Conservation (phyloP, 371 early-diverging fungal genomes). For the Mucor racemosus region DNA sequence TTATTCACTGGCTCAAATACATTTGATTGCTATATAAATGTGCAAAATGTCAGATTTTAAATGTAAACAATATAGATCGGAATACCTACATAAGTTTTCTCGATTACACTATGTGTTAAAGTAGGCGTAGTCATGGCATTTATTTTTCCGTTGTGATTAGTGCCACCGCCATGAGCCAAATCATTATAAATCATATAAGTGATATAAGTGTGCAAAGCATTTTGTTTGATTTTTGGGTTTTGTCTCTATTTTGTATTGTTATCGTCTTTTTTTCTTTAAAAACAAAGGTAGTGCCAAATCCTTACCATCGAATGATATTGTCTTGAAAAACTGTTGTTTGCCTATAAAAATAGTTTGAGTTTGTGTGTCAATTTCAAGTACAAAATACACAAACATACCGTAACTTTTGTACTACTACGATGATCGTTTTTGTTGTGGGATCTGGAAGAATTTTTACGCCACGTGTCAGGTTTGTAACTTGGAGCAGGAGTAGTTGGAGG, state of each 20-base stretch:
- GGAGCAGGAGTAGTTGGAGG: conserved; percentile 25
- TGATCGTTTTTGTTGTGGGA: conserved; percentile 14
- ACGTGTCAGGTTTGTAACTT: conserved; percentile 14
- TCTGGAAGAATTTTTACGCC: conserved; percentile 15
- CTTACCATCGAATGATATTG: conserved; percentile 37
- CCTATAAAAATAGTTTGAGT: background rate
- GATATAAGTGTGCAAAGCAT: conserved; percentile 60
- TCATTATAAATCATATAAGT: conserved; percentile 59
- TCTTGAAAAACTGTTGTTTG: conserved; percentile 24
- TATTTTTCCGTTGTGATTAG: background rate
- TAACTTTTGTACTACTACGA: conserved; percentile 13
- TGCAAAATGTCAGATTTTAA: no score
- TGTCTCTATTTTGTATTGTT: conserved; percentile 36
- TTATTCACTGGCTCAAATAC: background rate
- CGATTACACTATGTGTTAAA: background rate
- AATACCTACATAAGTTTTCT: background rate
- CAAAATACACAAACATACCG: background rate
- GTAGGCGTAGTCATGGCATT: background rate
- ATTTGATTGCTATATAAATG: background rate
- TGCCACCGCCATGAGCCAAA: conserved; percentile 27
- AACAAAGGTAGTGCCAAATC: background rate
- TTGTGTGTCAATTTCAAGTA: background rate
- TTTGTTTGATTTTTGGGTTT: conserved; percentile 55
- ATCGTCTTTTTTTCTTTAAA: no score
- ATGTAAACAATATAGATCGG: background rate